Evolutionary conservation across 1,139 yeast species (phyloP).

Genomic region (Nakaseomyces delphensis): DNA sequence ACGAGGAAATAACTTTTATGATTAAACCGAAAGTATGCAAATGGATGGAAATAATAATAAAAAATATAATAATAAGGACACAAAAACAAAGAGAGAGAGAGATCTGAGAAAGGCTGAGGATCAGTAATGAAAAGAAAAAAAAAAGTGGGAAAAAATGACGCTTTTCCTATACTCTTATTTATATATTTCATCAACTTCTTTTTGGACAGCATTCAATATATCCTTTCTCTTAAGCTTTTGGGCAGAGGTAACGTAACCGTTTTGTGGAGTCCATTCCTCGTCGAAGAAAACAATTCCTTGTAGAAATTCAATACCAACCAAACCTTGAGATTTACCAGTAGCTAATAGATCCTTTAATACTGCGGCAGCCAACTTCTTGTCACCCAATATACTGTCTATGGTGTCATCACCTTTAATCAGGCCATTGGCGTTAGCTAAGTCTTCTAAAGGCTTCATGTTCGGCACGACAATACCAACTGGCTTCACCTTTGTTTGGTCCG

Average conservation of each 20-base stretch:
- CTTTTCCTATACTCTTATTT: not conserved
- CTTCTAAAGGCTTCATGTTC: constrained; percentile 55
- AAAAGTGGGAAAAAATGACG: not conserved
- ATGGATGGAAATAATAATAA: not conserved
- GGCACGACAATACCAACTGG: constrained; percentile 91
- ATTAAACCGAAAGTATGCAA: not conserved
- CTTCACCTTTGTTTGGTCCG: constrained; percentile 76
- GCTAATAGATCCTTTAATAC: constrained; percentile 53
- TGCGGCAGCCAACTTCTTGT: constrained; percentile 47
- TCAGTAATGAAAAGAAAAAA: not conserved
- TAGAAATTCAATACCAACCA: constrained; percentile 77
- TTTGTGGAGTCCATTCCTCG: constrained; percentile 97
- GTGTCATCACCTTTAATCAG: constrained; percentile 44
- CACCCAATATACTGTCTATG: constrained; percentile 45
- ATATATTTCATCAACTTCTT: constrained; percentile 52
- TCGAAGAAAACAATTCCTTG: constrained; percentile 71
- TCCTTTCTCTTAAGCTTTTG: constrained; percentile 94
- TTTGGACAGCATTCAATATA: constrained; percentile 53
- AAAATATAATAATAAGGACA: not conserved
- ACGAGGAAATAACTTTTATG: not conserved
- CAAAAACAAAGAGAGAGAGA: not conserved
- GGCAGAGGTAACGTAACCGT: constrained; percentile 88
- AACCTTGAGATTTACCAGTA: constrained; percentile 75
- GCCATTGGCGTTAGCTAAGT: constrained; percentile 47
- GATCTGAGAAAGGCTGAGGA: not conserved